Evolutionary conservation across 2,329 filamentous ascomycete species (phyloP).

Genomic region (Hawksworthiomyces lignivorus): DNA sequence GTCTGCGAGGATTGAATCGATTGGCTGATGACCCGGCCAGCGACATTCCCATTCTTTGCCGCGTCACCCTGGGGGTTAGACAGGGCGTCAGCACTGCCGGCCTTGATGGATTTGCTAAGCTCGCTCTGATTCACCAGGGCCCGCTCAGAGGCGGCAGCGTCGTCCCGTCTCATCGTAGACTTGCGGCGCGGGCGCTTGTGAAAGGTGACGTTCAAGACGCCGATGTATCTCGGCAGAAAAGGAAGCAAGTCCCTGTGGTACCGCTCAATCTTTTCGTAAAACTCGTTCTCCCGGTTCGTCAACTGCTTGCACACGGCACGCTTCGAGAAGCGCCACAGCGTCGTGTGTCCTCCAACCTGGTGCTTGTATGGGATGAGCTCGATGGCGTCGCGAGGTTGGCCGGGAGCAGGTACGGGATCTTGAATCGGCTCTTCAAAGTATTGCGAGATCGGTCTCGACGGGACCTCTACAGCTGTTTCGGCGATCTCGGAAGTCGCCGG

Average conservation of each 20-base stretch:
- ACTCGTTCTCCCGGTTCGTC: constrained; percentile 96
- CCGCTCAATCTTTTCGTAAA: constrained; percentile 92
- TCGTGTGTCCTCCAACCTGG: constrained; percentile 94
- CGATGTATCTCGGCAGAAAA: constrained; percentile 94
- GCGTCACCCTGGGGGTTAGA: background rate
- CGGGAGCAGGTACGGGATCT: constrained; percentile 42
- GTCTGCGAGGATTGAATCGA: constrained; percentile 60
- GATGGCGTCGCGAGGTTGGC: constrained; percentile 74
- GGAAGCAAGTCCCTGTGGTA: constrained; percentile 82
- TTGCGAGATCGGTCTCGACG: constrained; percentile 31
- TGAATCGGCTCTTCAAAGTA: constrained; percentile 42
- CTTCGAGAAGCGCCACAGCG: constrained; percentile 90
- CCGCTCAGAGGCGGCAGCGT: constrained; percentile 27
- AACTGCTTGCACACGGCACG: constrained; percentile 96
- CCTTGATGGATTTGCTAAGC: constrained; percentile 14
- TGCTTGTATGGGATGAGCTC: constrained; percentile 96
- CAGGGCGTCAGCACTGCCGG: constrained; percentile 5
- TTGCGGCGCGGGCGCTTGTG: constrained; percentile 70
- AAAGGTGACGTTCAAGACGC: constrained; percentile 92
- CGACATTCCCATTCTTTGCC: too few relatives aligned
- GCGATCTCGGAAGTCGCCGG: constrained; percentile 31
- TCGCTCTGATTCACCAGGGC: constrained; percentile 27
- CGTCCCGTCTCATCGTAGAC: constrained; percentile 46
- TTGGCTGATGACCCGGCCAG: constrained; percentile 51
- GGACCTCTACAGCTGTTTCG: constrained; percentile 22